phyloP scores from a whole-genome alignment of 23 red algal genomes.

The Gracilaria gracilis region DNA sequence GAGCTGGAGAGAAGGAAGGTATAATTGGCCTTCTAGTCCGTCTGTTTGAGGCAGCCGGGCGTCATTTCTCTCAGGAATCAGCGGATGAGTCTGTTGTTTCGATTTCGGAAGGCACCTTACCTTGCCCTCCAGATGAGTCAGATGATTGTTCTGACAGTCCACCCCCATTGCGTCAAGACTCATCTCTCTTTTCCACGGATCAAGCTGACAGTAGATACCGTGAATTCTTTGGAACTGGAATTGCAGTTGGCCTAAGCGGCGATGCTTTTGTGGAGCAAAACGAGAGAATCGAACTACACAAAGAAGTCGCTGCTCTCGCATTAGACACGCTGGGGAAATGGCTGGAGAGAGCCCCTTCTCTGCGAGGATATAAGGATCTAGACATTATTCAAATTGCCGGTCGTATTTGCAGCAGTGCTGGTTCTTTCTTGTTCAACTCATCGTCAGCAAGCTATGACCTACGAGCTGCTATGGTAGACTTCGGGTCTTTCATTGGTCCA shows the following conservation, averaged over 20 bases:
- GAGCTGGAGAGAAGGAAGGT: slow-evolving; percentile 60
- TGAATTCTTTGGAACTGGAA: slow-evolving; percentile 34
- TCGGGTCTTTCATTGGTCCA: slow-evolving; percentile 64
- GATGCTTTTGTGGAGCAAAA: slow-evolving; percentile 32
- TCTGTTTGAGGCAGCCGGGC: slow-evolving; percentile 60
- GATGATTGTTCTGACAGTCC: slow-evolving; percentile 59
- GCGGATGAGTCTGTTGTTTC: slow-evolving; percentile 69
- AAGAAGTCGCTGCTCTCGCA: slow-evolving; percentile 50
- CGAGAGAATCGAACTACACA: slow-evolving; percentile 66
- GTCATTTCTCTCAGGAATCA: slow-evolving; percentile 50
- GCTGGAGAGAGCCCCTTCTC: slow-evolving; percentile 17
- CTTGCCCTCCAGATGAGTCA: slow-evolving; percentile 60
- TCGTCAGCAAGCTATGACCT: slow-evolving; percentile 65
- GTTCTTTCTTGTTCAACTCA: slow-evolving; percentile 27
- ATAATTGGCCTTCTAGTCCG: slow-evolving; percentile 54
- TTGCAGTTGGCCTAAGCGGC: slow-evolving; percentile 6
- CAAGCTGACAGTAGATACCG: slow-evolving; percentile 46
- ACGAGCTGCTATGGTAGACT: slow-evolving; percentile 65
- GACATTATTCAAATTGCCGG: slow-evolving; percentile 30
- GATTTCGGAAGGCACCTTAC: slow-evolving; percentile 52
- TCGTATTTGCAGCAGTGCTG: slow-evolving; percentile 56
- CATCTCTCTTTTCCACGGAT: slow-evolving; percentile 20
- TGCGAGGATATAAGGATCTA: slow-evolving; percentile 30
- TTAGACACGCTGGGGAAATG: slow-evolving; percentile 63
- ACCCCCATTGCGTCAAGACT: slow-evolving; percentile 42